A percentile compares a stretch with the other conserved stretches of the same genome.
Evolutionary conservation across 2,329 filamentous ascomycete species (phyloP).

Genomic region (Epichloe coenophiala): DNA sequence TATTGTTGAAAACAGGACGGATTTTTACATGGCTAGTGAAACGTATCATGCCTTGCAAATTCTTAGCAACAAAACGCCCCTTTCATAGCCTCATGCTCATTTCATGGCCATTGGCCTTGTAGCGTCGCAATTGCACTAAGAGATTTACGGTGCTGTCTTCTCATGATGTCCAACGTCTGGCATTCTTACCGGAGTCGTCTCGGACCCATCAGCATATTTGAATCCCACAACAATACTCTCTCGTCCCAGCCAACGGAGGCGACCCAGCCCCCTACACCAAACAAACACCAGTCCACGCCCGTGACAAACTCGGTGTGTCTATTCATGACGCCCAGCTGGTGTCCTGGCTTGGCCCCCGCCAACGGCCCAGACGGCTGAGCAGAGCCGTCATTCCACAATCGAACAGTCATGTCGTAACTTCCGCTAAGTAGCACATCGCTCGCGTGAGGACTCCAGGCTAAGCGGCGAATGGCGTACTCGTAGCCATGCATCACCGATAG

Average conservation of each 20-base stretch:
- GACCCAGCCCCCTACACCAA: constrained; percentile 90
- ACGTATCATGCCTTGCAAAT: neutral
- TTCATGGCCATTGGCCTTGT: neutral
- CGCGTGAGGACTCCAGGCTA: constrained; percentile 92
- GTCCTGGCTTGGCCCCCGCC: constrained; percentile 37
- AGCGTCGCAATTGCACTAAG: neutral
- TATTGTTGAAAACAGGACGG: neutral
- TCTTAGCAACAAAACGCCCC: neutral
- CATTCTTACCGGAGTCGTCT: constrained; percentile 6
- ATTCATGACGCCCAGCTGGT: constrained; percentile 77
- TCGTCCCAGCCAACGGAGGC: constrained; percentile 94
- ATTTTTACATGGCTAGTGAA: neutral
- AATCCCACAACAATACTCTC: constrained; percentile 82
- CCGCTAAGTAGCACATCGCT: constrained; percentile 75
- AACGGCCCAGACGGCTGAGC: constrained; percentile 23
- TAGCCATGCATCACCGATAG: constrained; percentile 67
- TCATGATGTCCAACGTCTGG: neutral
- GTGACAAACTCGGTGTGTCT: constrained; percentile 91
- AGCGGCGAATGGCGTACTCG: constrained; percentile 73
- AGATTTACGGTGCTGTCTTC: too few species aligned
- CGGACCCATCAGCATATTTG: constrained; percentile 35
- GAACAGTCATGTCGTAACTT: constrained; percentile 96
- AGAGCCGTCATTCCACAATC: constrained; percentile 75
- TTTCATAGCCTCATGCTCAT: neutral
- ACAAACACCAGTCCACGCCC: constrained; percentile 95